phyloP scores from a whole-genome alignment of 257 asterid species.

The Petunia axillaris region DNA sequence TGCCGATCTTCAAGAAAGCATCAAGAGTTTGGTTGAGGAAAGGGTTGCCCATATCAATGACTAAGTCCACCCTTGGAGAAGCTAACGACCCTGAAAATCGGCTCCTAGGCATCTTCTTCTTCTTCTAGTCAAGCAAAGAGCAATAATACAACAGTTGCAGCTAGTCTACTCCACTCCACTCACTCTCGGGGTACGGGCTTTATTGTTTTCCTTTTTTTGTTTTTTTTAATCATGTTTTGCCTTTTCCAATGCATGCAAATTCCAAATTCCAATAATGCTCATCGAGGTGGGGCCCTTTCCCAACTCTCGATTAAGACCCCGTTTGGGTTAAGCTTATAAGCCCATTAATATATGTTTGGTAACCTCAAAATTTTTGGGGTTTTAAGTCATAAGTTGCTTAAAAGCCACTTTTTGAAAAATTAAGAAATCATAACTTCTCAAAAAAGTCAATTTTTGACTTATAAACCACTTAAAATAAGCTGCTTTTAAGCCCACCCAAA shows the following conservation, averaged over 20 bases:
- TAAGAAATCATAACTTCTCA: too few species aligned
- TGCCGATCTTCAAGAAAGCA: constrained; percentile 78
- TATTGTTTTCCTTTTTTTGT: neutral
- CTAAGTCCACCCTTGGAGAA: constrained; percentile 58
- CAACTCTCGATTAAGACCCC: too few species aligned
- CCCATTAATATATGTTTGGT: too few species aligned
- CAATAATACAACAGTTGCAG: neutral
- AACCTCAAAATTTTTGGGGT: too few species aligned
- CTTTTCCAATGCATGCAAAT: neutral
- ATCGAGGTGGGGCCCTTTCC: too few species aligned
- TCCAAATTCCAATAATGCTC: neutral
- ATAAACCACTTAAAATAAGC: too few species aligned
- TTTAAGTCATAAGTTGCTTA: too few species aligned
- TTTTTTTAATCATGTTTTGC: neutral
- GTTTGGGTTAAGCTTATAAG: too few species aligned
- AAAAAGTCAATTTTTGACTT: too few species aligned
- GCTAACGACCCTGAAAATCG: constrained; percentile 46
- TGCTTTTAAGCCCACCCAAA: too few species aligned
- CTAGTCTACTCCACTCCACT: neutral
- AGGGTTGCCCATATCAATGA: constrained; percentile 71
- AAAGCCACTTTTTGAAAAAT: too few species aligned
- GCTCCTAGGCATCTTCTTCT: constrained; percentile 46
- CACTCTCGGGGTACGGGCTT: neutral
- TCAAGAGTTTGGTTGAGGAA: constrained; percentile 70
- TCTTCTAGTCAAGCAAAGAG: neutral